Conservation (phyloP, 2,329 filamentous ascomycete species). For the Blumeriella jaapii region DNA sequence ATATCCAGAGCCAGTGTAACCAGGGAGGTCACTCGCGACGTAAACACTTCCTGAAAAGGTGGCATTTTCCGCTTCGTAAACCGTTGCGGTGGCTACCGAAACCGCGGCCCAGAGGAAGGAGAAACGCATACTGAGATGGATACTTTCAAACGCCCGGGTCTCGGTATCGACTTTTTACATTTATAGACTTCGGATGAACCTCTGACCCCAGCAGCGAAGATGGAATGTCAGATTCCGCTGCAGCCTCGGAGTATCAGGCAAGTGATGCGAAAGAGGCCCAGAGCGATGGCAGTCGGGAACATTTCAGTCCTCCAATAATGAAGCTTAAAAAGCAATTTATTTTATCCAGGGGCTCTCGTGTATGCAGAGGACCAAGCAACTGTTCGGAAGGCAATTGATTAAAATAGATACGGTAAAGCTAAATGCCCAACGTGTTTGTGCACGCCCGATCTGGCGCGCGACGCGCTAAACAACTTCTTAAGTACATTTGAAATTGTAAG, state of each 20-base stretch:
- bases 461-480: too few species aligned
- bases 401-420: too few species aligned
- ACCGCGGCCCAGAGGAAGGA: slow-evolving; percentile 1
- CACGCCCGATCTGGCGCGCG: too few species aligned
- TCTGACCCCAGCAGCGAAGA: background rate
- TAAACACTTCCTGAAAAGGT: slow-evolving; percentile 4
- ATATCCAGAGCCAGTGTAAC: slow-evolving; percentile 30
- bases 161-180: background rate
- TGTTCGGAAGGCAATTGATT: too few species aligned
- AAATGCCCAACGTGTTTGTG: too few species aligned
- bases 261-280: too few species aligned
- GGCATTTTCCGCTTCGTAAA: slow-evolving; percentile 11
- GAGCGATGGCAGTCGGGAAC: too few species aligned
- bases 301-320: background rate
- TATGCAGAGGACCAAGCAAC: too few species aligned
- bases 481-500: too few species aligned
- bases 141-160: background rate
- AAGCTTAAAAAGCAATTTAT: too few species aligned
- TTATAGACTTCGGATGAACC: slow-evolving; percentile 1
- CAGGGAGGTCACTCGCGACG: slow-evolving; percentile 9
- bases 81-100: slow-evolving; percentile 5
- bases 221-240: background rate
- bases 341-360: too few species aligned
- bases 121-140: slow-evolving; percentile 3
- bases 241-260: background rate